A percentile compares a stretch with the other conserved stretches of the same genome.
Conservation (phyloP, 1,139 yeast species). For the Yarrowia galli region DNA sequence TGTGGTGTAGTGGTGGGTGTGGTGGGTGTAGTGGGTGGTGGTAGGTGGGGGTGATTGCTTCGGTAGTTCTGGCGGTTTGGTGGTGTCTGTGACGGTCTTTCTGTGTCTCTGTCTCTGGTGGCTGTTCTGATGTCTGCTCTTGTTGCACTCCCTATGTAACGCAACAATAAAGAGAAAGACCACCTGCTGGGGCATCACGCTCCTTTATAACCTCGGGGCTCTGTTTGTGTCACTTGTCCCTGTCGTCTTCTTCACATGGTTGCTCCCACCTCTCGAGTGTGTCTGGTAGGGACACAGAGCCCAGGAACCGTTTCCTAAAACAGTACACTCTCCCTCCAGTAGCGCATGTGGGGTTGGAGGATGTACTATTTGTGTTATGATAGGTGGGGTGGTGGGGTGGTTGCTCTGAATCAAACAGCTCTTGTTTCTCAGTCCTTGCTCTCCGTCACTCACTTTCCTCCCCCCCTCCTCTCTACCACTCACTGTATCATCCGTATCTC, state of each 20-base stretch:
- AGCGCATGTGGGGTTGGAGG: not conserved
- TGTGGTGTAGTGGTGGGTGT: not conserved
- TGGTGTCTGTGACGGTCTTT: not conserved
- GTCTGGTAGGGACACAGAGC: not conserved
- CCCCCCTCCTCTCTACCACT: not conserved
- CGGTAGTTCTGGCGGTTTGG: too few relatives aligned
- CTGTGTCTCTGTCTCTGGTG: too few relatives aligned
- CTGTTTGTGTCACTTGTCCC: not conserved
- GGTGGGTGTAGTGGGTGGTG: too few relatives aligned
- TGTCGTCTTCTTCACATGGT: conserved; percentile 8
- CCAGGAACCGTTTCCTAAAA: conserved; percentile 30
- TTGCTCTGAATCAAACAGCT: too few relatives aligned
- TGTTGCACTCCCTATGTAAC: too few relatives aligned
- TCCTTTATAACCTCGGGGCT: not conserved
- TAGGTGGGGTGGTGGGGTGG: too few relatives aligned
- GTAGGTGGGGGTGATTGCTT: too few relatives aligned
- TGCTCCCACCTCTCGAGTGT: conserved; percentile 13
- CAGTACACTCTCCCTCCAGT: not conserved
- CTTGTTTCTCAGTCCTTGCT: too few relatives aligned
- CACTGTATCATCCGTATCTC: not conserved
- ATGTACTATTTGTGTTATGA: not conserved
- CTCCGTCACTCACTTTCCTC: too few relatives aligned
- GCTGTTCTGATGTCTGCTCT: too few relatives aligned
- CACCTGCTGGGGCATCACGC: too few relatives aligned
- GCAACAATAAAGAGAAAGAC: too few relatives aligned